phyloP scores from a whole-genome alignment of 495 filamentous ascomycete species.

The Penicillium lagena region DNA sequence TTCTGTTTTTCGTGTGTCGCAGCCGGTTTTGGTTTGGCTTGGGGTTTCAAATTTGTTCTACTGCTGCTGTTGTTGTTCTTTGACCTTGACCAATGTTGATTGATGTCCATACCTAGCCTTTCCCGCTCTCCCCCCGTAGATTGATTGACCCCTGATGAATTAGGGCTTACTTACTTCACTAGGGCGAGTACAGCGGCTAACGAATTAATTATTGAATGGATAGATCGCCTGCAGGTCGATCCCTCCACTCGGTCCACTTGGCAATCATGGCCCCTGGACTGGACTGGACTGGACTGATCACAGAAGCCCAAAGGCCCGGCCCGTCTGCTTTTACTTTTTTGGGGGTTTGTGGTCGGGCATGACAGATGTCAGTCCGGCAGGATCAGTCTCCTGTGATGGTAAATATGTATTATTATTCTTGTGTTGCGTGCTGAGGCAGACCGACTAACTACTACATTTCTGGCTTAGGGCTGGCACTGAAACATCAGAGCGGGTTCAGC shows the following conservation, averaged over 20 bases:
- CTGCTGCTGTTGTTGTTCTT: conserved; percentile 3
- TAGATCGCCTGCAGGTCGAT: conserved; percentile 21
- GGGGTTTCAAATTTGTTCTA: conserved; percentile 7
- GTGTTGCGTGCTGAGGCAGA: too few relatives aligned
- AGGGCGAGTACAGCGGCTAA: conserved; percentile 7
- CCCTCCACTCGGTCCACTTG: conserved; percentile 15
- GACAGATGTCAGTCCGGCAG: background rate
- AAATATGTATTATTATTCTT: too few relatives aligned
- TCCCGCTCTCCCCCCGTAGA: too few relatives aligned
- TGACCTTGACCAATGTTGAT: too few relatives aligned
- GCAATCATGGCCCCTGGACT: conserved; percentile 8
- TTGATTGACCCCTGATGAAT: conserved; percentile 1
- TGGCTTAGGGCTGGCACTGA: too few relatives aligned
- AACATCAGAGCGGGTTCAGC: background rate
- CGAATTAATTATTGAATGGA: conserved; percentile 6
- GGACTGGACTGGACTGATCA: too few relatives aligned
- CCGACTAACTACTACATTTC: too few relatives aligned
- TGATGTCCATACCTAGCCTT: too few relatives aligned
- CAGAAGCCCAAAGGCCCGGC: conserved; percentile 8
- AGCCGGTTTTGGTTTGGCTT: conserved; percentile 12
- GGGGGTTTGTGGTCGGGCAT: background rate
- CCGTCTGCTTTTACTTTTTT: conserved; percentile 10
- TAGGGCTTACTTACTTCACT: conserved; percentile 2
- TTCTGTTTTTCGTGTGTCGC: conserved; percentile 8
- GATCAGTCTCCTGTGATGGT: too few relatives aligned